A percentile compares a stretch with the other conserved stretches of the same genome.
Conservation (phyloP, 305 asterid species). For the Fraxinus greggii region DNA sequence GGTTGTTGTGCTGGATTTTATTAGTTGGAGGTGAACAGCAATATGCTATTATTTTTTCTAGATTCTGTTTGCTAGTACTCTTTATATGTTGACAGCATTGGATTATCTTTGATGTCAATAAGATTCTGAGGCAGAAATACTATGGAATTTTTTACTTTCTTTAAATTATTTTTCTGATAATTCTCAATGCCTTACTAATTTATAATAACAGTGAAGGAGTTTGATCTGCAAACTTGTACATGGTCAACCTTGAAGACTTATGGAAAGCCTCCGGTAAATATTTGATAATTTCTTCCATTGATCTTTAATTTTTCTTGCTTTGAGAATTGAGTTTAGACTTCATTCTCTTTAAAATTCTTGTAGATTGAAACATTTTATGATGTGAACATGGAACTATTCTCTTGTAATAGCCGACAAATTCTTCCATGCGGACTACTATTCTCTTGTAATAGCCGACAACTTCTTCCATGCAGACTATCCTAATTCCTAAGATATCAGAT, state of each 20-base stretch:
- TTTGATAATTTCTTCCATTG: conserved; percentile 15
- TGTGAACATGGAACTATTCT: not conserved
- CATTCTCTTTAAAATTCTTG: conserved; percentile 7
- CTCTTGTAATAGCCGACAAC: no score
- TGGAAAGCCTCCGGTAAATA: conserved; percentile 90
- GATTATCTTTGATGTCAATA: not conserved
- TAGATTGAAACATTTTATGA: conserved; percentile 13
- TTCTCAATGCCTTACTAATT: conserved; percentile 25
- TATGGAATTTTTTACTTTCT: conserved; percentile 2
- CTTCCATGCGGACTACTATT: conserved; percentile 1
- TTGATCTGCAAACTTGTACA: conserved; percentile 70
- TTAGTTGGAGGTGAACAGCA: conserved; percentile 10
- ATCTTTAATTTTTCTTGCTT: conserved; percentile 17
- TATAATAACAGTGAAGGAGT: conserved; percentile 74
- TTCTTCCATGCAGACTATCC: conserved; percentile 7
- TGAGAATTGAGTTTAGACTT: conserved; percentile 2
- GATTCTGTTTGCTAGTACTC: not conserved
- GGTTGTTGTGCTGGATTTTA: not conserved
- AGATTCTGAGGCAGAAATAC: conserved; percentile 1
- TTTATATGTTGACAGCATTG: not conserved
- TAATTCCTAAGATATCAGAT: not conserved
- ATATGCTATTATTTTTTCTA: conserved; percentile 16
- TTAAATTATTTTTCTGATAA: conserved; percentile 22
- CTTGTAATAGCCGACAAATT: conserved; percentile 14
- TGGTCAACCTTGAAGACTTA: conserved; percentile 96